phyloP scores from a whole-genome alignment of 352 stramenopile species.

The Phytophthora sansomeana region DNA sequence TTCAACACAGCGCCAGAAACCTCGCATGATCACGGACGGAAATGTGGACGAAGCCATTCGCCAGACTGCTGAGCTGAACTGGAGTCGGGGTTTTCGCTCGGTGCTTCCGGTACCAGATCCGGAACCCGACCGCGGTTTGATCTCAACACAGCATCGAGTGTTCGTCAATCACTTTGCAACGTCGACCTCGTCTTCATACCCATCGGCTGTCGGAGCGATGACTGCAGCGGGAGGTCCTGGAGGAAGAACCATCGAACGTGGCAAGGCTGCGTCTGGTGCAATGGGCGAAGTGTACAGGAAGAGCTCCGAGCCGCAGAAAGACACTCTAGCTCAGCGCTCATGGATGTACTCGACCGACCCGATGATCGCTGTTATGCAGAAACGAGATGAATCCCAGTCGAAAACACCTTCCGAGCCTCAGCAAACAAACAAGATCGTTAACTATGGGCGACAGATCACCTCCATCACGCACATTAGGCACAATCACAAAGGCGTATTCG shows the following conservation, averaged over 20 bases:
- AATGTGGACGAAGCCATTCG: conserved; percentile 67
- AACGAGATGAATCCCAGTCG: conserved; percentile 18
- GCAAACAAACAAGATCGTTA: conserved; percentile 13
- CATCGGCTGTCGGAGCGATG: conserved; percentile 28
- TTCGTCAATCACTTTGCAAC: conserved; percentile 60
- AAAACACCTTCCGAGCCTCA: conserved; percentile 18
- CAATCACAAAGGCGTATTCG: conserved; percentile 69
- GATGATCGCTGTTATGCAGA: conserved; percentile 63
- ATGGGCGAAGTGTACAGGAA: conserved; percentile 73
- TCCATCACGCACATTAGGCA: conserved; percentile 65
- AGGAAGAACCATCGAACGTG: conserved; percentile 54
- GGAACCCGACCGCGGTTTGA: conserved; percentile 65
- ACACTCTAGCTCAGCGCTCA: conserved; percentile 75
- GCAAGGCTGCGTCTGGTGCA: conserved; percentile 67
- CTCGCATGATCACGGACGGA: conserved; percentile 66
- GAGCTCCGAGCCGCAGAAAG: conserved; percentile 65
- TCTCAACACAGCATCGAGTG: conserved; percentile 68
- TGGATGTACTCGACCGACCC: conserved; percentile 84
- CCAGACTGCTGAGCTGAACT: conserved; percentile 47
- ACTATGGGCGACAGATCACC: conserved; percentile 57
- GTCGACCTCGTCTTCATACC: conserved; percentile 16
- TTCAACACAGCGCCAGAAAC: conserved; percentile 39
- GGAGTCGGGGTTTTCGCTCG: conserved; percentile 61
- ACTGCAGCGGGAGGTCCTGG: conserved; percentile 56
- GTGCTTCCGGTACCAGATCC: conserved; percentile 57